A percentile compares a stretch with the other conserved stretches of the same genome.
These are phyloP conservation scores for Lathyrus tuberosus DNA, from an alignment of 306 rosid genomes.

Conservation along the genomic window DNA sequence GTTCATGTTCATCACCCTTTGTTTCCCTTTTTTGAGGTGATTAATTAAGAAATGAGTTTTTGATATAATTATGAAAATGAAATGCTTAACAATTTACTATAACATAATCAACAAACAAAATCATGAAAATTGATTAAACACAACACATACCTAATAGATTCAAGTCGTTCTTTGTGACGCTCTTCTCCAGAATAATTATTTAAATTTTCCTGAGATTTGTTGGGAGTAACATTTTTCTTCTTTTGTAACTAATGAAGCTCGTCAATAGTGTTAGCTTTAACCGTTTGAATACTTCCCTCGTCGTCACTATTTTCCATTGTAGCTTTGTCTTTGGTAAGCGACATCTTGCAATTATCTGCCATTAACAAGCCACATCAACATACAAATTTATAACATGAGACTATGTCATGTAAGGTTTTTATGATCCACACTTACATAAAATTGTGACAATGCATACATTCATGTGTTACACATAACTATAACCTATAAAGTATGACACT, in stretches of 20 bases:
- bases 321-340: conserved; percentile 25
- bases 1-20: too few species aligned
- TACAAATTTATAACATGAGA: not conserved
- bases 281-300: conserved; percentile 46
- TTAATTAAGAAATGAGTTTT: not conserved
- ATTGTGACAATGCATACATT: not conserved
- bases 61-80: not conserved
- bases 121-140: not conserved
- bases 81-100: not conserved
- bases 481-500: not conserved
- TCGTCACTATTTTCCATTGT: conserved; percentile 58
- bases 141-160: conserved; percentile 68
- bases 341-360: conserved; percentile 22
- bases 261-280: conserved; percentile 75
- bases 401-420: not conserved
- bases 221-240: conserved; percentile 76
- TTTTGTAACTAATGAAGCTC: conserved; percentile 85
- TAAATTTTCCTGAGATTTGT: conserved; percentile 18
- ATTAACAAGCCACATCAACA: not conserved
- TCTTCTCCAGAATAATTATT: conserved; percentile 49
- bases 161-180: conserved; percentile 63
- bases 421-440: not conserved
- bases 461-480: not conserved
- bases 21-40: not conserved
- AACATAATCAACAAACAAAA: not conserved